Evolutionary conservation across 176 grass and related monocot species (phyloP), one percentile per base, ranked within the genome.

Genomic region (Carex kokanica): DNA sequence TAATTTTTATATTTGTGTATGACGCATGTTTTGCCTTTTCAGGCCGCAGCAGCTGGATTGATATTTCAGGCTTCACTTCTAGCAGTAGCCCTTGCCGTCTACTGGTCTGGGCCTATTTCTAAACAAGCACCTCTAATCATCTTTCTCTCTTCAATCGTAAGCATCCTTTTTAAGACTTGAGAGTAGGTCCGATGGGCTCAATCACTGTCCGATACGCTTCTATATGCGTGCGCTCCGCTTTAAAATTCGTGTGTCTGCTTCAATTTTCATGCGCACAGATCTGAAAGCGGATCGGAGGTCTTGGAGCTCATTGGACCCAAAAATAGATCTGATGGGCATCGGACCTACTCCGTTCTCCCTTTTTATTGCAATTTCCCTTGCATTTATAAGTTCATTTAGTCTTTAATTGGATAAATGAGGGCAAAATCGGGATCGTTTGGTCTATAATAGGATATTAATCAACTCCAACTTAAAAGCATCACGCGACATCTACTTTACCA

Each of bases 31-130:
- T 31, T 85, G 21, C 74, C 43, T 65, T 83, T 85, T 73, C 87
- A 99, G 96, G 96, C 96, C 0, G 96, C 93, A 79, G 96, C 91
- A 34, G 91, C 91, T 87, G 93, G 96, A 86, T 95, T 99, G 83
- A 91, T 99, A 84, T 93, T 95, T 90, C 96, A 99, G 83, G 93
- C 96, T 59, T 91, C 83, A 81, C 83, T 99, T 34, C 81, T 99
- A 58, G 86, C 96, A 73, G 69, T 88, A 24, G 93, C 93, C 13
- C 89, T 99, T 47, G 31, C 64, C 17, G 93, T 92, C 49, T 99
- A 99, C 78, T 99, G 89, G 96, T 83, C 86, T 45, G 91, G 91
- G 87, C 83, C 93, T 78, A 85, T 99, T 83, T 93, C 88, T 1
- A 84, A 89, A 57, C 78, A 53, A 87, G 64, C 91, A 79, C 74